phyloP scores from a whole-genome alignment of 176 grass and related monocot genomes.

The Raddia guianensis region DNA sequence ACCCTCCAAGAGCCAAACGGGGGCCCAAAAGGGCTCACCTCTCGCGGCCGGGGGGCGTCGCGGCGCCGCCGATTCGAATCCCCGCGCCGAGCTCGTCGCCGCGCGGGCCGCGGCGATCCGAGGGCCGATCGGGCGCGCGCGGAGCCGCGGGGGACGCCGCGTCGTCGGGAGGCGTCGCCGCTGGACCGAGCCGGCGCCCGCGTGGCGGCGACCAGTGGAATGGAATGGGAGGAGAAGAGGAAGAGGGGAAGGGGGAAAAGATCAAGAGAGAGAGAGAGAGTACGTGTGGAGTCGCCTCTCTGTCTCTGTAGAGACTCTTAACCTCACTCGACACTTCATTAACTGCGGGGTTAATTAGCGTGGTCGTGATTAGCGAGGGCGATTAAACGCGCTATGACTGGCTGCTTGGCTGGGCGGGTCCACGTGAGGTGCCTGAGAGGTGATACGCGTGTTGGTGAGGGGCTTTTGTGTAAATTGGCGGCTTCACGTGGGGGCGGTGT shows the following conservation, averaged over 20 bases:
- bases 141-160: background rate
- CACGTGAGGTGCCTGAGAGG: too few relatives aligned
- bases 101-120: constrained; percentile 34
- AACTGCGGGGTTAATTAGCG: background rate
- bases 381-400: background rate
- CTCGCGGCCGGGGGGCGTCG: constrained; percentile 20
- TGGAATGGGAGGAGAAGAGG: background rate
- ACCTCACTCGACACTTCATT: background rate
- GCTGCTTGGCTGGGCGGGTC: background rate
- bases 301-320: background rate
- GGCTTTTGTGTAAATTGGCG: background rate
- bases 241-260: constrained; percentile 22
- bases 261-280: constrained; percentile 12
- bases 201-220: constrained; percentile 25
- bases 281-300: background rate
- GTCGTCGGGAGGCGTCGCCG: background rate
- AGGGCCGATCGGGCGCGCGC: constrained; percentile 32
- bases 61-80: background rate
- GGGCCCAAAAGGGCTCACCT: background rate
- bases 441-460: background rate
- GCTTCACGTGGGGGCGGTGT: background rate
- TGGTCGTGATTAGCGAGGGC: background rate
- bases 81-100: background rate
- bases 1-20: background rate
- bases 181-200: background rate